Conservation (phyloP, 805 yeast genomes). For the Millerozyma miso region DNA sequence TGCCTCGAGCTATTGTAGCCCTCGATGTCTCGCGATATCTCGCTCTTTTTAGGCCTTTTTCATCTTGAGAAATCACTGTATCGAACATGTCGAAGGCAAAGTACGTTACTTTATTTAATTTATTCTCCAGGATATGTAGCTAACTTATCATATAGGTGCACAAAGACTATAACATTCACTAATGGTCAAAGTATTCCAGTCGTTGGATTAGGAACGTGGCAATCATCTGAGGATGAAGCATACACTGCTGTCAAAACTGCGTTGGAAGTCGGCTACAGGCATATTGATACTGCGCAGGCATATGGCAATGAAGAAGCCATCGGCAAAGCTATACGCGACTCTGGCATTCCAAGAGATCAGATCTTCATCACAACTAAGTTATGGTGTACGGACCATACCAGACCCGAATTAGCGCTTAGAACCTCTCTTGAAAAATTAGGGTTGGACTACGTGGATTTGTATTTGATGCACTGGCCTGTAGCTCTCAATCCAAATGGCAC, state of each 20-base stretch:
- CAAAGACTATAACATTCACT: conserved; percentile 15
- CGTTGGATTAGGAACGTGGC: conserved; percentile 47
- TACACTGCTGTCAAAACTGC: conserved; percentile 46
- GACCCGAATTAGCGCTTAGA: conserved; percentile 39
- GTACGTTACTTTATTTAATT: too few species aligned
- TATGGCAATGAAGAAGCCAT: conserved; percentile 66
- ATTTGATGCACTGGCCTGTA: conserved; percentile 79
- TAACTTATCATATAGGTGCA: not conserved
- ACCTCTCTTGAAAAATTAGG: conserved; percentile 59
- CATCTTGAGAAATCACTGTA: too few species aligned
- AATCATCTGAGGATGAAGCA: conserved; percentile 27
- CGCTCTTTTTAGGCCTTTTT: too few species aligned
- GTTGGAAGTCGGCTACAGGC: conserved; percentile 60
- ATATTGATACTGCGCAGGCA: conserved; percentile 71
- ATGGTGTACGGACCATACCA: conserved; percentile 18
- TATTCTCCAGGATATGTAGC: not conserved
- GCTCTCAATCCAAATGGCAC: conserved; percentile 38
- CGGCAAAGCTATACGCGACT: conserved; percentile 49
- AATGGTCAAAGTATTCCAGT: conserved; percentile 39
- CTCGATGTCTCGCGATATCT: too few species aligned
- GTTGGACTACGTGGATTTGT: conserved; percentile 73
- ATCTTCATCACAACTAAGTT: conserved; percentile 62
- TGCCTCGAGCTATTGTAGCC: too few species aligned
- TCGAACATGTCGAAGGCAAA: too few species aligned
- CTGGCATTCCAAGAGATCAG: conserved; percentile 61